These are phyloP conservation scores for Aristolochia contorta DNA, from an alignment of 164 flowering plant genomes.

Conservation along the genomic window DNA sequence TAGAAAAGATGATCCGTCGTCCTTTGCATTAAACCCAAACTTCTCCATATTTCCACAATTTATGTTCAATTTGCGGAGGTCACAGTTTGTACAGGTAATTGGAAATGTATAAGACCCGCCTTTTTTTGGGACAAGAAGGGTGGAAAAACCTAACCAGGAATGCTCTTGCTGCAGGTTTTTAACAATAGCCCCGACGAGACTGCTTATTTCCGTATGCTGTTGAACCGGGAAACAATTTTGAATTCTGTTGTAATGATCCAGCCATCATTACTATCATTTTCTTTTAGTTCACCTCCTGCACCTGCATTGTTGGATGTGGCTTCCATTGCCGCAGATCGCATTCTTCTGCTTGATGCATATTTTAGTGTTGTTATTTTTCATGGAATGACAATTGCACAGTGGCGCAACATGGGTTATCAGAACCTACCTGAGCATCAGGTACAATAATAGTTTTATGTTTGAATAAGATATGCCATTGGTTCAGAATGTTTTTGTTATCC, in stretches of 20 bases:
- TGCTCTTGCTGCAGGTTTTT: conserved; percentile 51
- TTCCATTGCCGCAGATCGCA: conserved; percentile 76
- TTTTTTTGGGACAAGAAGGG: too few relatives aligned
- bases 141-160: too few relatives aligned
- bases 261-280: conserved; percentile 81
- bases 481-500: too few relatives aligned
- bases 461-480: too few relatives aligned
- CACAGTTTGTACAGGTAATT: conserved; percentile 97
- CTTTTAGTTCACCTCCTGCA: conserved; percentile 57
- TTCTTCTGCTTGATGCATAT: conserved; percentile 80
- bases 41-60: conserved; percentile 94
- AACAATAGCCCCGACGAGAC: conserved; percentile 99
- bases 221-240: conserved; percentile 69
- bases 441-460: background rate
- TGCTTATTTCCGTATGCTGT: conserved; percentile 88
- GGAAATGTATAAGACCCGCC: background rate
- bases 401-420: conserved; percentile 95
- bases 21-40: conserved; percentile 75
- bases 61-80: conserved; percentile 86
- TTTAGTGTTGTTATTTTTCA: conserved; percentile 90
- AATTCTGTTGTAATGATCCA: conserved; percentile 97
- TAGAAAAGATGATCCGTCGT: conserved; percentile 85
- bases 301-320: conserved; percentile 91
- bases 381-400: conserved; percentile 94
- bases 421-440: conserved; percentile 88